Evolutionary conservation across 192 early-diverging fungal genomes (phyloP), one percentile per base, ranked within the genome.

Genomic region (Glomus cerebriforme): DNA sequence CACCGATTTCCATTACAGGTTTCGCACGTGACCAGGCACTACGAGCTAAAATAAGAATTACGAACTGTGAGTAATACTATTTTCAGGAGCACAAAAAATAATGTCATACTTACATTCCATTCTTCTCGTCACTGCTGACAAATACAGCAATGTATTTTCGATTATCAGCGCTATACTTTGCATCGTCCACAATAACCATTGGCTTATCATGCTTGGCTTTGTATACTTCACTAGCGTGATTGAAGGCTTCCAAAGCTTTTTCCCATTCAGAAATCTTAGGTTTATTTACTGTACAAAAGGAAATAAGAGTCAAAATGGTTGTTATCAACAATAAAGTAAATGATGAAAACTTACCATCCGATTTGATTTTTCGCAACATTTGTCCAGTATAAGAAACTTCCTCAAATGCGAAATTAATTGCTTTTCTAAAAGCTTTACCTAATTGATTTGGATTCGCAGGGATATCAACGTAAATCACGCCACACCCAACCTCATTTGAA

Each of bases 381-480:
- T 34, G 64, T n/a, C 0, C 32, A 43, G 77, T 58, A 68, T 37
- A 65, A 58, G 77, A 65, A 2, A 67, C 68, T 66, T 68, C 64
- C 8, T 78, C 58, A n/a, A 77, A 60, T 31, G 75, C 22, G 24
- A 65, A 78, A 58, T 68, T 68, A 43, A n/a, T n/a, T n/a, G n/a
- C n/a, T n/a, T n/a, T n/a, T n/a, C n/a, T n/a, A n/a, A n/a, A n/a
- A n/a, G n/a, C 29, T 4, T 78, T 64, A 66, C 37, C 77, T 6
- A 78, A 78, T 0, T 78, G 3, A 3, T 66, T 29, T 8, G 15
- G 64, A 45, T 77, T 27, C 3, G 29, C 1, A 43, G 77, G 77
- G 24, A 78, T 10, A 68, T 78, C 39, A 66, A 78, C 8, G 29
- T 78, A 78, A 47, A 78, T 64, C n/a, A 78, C 77, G 12, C 77